Conservation (phyloP, 2,329 filamentous ascomycete genomes). For the Tolypocladium inflatum region DNA sequence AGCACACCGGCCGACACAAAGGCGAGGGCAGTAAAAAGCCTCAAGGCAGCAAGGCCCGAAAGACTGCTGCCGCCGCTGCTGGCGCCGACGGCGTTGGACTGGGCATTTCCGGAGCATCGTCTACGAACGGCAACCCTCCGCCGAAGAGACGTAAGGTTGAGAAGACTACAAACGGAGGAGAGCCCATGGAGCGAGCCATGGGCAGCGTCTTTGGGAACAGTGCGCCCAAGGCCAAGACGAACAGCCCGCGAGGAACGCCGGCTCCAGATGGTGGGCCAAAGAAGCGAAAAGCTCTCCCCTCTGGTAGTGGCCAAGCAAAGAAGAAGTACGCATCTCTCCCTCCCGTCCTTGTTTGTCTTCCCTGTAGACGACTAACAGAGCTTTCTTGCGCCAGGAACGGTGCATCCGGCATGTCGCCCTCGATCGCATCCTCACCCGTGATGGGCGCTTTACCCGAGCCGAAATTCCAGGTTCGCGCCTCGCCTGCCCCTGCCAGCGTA, state of each 20-base stretch:
- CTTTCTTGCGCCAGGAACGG: slow-evolving; percentile 21
- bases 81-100: slow-evolving; percentile 47
- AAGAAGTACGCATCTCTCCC: slow-evolving; percentile 54
- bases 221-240: slow-evolving; percentile 45
- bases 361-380: slow-evolving; percentile 5
- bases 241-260: slow-evolving; percentile 62
- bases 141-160: slow-evolving; percentile 77
- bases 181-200: slow-evolving; percentile 58
- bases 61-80: slow-evolving; percentile 29
- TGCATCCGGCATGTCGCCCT: slow-evolving; percentile 51
- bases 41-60: slow-evolving; percentile 53
- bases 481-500: slow-evolving; percentile 47
- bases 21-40: slow-evolving; percentile 49
- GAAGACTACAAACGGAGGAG: slow-evolving; percentile 43
- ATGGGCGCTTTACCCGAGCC: slow-evolving; percentile 58
- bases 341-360: not conserved
- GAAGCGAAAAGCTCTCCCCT: slow-evolving; percentile 56
- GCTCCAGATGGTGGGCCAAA: slow-evolving; percentile 56
- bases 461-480: slow-evolving; percentile 39
- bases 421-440: slow-evolving; percentile 66
- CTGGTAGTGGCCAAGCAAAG: slow-evolving; percentile 61
- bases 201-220: slow-evolving; percentile 44
- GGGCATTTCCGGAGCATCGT: slow-evolving; percentile 50
- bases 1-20: slow-evolving; percentile 44
- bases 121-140: slow-evolving; percentile 44